phyloP scores from a whole-genome alignment of 2,329 filamentous ascomycete genomes.

The Colletotrichum musicola region DNA sequence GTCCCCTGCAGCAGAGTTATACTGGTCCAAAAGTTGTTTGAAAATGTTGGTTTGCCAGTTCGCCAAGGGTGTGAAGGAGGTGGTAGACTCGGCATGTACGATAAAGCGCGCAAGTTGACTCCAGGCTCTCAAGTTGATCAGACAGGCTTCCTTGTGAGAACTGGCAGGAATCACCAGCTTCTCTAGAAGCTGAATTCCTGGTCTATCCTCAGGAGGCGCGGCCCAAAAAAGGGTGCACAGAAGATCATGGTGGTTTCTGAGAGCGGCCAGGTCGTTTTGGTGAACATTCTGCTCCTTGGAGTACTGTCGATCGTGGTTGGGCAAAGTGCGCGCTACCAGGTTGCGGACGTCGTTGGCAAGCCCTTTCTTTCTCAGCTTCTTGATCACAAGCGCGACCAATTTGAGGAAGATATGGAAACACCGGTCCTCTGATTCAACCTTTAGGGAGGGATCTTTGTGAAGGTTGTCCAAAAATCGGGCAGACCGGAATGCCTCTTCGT shows the following conservation, averaged over 20 bases:
- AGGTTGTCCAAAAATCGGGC: constrained; percentile 72
- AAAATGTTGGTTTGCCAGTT: constrained; percentile 70
- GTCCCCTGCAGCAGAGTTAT: constrained; percentile 66
- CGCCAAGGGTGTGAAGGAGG: constrained; percentile 60
- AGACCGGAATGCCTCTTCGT: constrained; percentile 73
- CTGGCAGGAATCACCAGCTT: constrained; percentile 69
- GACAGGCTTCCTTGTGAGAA: constrained; percentile 75
- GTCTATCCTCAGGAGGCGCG: constrained; percentile 66
- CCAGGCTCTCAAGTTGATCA: constrained; percentile 75
- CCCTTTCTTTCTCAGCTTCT: constrained; percentile 60
- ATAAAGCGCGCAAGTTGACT: constrained; percentile 71
- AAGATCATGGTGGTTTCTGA: constrained; percentile 78
- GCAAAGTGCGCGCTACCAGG: constrained; percentile 70
- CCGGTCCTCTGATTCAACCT: constrained; percentile 66
- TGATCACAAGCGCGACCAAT: constrained; percentile 69
- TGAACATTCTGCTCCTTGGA: constrained; percentile 72
- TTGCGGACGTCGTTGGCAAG: constrained; percentile 71
- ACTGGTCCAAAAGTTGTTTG: constrained; percentile 68
- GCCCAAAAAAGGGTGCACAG: constrained; percentile 76
- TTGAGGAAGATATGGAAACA: constrained; percentile 79
- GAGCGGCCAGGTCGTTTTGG: constrained; percentile 71
- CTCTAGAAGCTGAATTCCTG: constrained; percentile 66
- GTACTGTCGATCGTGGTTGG: constrained; percentile 75
- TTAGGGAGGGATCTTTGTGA: constrained; percentile 58
- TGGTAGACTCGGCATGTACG: constrained; percentile 55